Conservation (phyloP, 495 filamentous ascomycete species). For the Hypoxylon perforatum region DNA sequence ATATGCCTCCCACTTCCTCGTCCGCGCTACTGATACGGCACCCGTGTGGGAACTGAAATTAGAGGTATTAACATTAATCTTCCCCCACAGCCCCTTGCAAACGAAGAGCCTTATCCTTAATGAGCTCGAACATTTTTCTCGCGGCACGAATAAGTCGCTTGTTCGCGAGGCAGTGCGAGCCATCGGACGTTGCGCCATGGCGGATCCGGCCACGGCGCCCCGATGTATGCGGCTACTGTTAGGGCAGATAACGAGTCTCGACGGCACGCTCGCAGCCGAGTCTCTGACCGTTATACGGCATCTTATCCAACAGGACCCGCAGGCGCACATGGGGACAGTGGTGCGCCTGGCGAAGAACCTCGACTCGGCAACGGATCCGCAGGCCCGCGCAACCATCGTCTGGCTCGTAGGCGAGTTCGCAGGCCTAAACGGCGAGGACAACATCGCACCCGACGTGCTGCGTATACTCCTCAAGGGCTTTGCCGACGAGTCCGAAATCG, state of each 20-base stretch:
- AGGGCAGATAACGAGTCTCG: slow-evolving; percentile 82
- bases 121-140: slow-evolving; percentile 92
- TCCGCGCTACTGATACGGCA: slow-evolving; percentile 82
- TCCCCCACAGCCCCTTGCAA: slow-evolving; percentile 79
- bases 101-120: slow-evolving; percentile 86
- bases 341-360: slow-evolving; percentile 92
- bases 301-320: slow-evolving; percentile 90
- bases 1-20: slow-evolving; percentile 87
- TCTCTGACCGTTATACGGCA: slow-evolving; percentile 93
- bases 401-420: slow-evolving; percentile 98
- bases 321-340: slow-evolving; percentile 79
- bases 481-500: slow-evolving; percentile 81
- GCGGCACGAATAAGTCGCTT: slow-evolving; percentile 76
- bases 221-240: slow-evolving; percentile 86
- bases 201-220: slow-evolving; percentile 71
- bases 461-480: slow-evolving; percentile 90
- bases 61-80: slow-evolving; percentile 88
- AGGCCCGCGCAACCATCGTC: slow-evolving; percentile 90
- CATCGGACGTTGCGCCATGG: slow-evolving; percentile 91
- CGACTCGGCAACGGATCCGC: slow-evolving; percentile 82
- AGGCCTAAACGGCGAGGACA: slow-evolving; percentile 77
- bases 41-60: slow-evolving; percentile 90
- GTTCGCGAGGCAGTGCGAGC: slow-evolving; percentile 89
- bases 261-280: slow-evolving; percentile 88
- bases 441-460: slow-evolving; percentile 92